Evolutionary conservation across 1,284 basidiomycete genomes (phyloP).

Genomic region (Laetiporus sulphureus): DNA sequence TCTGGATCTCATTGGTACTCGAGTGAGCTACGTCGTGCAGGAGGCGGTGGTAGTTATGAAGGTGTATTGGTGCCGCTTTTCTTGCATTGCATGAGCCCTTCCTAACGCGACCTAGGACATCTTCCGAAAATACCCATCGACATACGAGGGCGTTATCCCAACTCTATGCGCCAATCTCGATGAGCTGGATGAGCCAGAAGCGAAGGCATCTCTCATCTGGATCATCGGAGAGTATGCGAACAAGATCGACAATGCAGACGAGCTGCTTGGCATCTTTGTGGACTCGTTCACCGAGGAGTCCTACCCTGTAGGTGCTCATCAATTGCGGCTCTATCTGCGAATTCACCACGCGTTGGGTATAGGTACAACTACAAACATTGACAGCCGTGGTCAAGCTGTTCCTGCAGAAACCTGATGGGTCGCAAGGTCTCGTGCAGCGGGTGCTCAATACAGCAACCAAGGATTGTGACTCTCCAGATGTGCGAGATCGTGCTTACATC

Average conservation of each 20-base stretch:
- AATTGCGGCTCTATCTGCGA: too few relatives aligned
- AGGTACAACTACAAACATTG: slow-evolving; percentile 93
- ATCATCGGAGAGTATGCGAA: slow-evolving; percentile 98
- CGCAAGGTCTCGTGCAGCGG: slow-evolving; percentile 85
- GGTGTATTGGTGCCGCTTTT: slow-evolving; percentile 34
- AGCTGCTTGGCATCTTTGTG: slow-evolving; percentile 85
- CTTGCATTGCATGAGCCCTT: background rate
- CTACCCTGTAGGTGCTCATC: slow-evolving; percentile 62
- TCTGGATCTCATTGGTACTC: slow-evolving; percentile 85
- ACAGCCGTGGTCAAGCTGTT: slow-evolving; percentile 97
- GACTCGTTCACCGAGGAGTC: slow-evolving; percentile 93
- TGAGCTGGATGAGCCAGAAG: slow-evolving; percentile 96
- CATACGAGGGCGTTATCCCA: slow-evolving; percentile 95
- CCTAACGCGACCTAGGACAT: slow-evolving; percentile 75
- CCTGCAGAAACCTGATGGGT: slow-evolving; percentile 88
- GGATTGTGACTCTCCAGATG: slow-evolving; percentile 94
- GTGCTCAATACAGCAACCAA: slow-evolving; percentile 93
- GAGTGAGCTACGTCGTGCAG: slow-evolving; percentile 96
- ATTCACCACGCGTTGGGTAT: too few relatives aligned
- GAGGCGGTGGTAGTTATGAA: slow-evolving; percentile 99
- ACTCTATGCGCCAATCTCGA: slow-evolving; percentile 93
- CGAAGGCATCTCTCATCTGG: slow-evolving; percentile 97
- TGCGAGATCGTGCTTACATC: slow-evolving; percentile 94
- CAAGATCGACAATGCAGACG: slow-evolving; percentile 95
- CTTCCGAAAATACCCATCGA: slow-evolving; percentile 96